phyloP scores from a whole-genome alignment of 1,284 basidiomycete genomes.

The Sporisorium sorghi region DNA sequence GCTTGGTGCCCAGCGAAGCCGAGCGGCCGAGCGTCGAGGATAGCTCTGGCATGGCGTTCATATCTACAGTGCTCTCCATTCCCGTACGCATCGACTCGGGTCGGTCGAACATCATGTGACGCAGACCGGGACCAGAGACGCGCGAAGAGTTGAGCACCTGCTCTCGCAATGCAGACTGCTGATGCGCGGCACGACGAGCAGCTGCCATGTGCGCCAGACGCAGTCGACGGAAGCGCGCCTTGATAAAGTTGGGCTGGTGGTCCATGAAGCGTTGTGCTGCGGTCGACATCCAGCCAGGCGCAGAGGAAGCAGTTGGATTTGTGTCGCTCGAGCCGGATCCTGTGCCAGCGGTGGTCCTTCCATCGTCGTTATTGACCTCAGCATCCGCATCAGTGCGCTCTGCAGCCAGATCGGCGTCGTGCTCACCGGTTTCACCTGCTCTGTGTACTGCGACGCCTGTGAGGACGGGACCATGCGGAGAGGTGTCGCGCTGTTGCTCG shows the following conservation, averaged over 20 bases:
- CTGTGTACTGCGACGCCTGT: constrained; percentile 22
- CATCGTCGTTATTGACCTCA: constrained; percentile 37
- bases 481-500: not conserved
- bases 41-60: constrained; percentile 33
- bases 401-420: constrained; percentile 9
- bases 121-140: constrained; percentile 44
- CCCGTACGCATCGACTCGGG: constrained; percentile 30
- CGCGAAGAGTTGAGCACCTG: constrained; percentile 58
- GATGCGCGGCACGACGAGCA: constrained; percentile 54
- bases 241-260: constrained; percentile 60
- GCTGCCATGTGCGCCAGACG: constrained; percentile 61
- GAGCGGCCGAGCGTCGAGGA: constrained; percentile 30
- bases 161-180: constrained; percentile 59
- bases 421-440: constrained; percentile 3
- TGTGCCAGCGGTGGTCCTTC: constrained; percentile 47
- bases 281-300: constrained; percentile 48
- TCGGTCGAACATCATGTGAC: constrained; percentile 60
- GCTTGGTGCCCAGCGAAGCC: constrained; percentile 28
- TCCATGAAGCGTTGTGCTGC: constrained; percentile 48
- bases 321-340: constrained; percentile 55
- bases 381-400: constrained; percentile 17
- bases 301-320: constrained; percentile 54
- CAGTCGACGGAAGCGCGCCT: constrained; percentile 56
- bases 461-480: constrained; percentile 10
- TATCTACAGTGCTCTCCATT: constrained; percentile 26